Evolutionary conservation across 1,284 basidiomycete genomes (phyloP).

Genomic region (Polyporus tsugae): DNA sequence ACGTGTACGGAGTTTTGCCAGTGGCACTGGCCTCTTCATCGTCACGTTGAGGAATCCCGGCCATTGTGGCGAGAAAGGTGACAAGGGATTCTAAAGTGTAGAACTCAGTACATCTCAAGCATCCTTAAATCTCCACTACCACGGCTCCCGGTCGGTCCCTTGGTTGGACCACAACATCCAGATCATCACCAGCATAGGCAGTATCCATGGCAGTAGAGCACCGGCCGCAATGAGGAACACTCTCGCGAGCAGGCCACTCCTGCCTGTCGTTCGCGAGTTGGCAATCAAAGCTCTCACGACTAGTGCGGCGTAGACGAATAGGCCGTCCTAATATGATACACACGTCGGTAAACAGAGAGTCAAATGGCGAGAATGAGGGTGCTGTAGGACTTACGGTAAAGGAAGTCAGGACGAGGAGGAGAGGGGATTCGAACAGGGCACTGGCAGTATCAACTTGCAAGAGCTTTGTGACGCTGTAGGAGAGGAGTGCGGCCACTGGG

Average conservation of each 20-base stretch:
- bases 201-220: neutral
- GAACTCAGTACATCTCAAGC: neutral
- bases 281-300: neutral
- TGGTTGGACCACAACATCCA: neutral
- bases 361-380: neutral
- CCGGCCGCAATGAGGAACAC: neutral
- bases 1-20: too few species aligned
- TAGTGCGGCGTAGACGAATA: neutral
- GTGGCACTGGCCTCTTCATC: too few species aligned
- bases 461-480: neutral
- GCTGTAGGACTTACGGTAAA: neutral
- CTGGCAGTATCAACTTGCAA: neutral
- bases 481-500: neutral
- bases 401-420: neutral
- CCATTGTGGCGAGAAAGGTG: too few species aligned
- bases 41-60: too few species aligned
- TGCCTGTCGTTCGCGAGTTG: neutral
- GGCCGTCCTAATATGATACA: neutral
- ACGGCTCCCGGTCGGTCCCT: neutral
- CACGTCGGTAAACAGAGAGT: neutral
- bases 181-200: neutral
- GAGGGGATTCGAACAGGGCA: neutral
- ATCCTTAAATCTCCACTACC: neutral
- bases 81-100: neutral
- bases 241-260: neutral